These are phyloP conservation scores for Xylaria sp. DNA, from an alignment of 2,329 filamentous ascomycete species.

Conservation along the genomic window DNA sequence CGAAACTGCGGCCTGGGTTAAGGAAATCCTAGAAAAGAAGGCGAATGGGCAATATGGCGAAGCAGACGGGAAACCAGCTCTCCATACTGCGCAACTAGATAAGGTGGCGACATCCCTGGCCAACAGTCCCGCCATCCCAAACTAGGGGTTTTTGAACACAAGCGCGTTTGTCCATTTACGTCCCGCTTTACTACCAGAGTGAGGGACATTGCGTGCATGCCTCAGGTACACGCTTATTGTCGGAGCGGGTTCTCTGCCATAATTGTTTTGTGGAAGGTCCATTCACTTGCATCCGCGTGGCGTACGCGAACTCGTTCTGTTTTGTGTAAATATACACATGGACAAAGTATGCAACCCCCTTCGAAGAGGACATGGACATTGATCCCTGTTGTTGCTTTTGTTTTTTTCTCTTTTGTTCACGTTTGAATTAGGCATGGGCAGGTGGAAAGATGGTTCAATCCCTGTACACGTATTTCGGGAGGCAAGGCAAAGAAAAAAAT, in stretches of 20 bases:
- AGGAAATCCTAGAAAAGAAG: conserved; percentile 70
- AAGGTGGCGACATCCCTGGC: conserved; percentile 60
- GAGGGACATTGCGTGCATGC: conserved; percentile 13
- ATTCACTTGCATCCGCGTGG: conserved; percentile 39
- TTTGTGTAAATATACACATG: conserved; percentile 22
- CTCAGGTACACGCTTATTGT: conserved; percentile 12
- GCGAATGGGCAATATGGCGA: conserved; percentile 58
- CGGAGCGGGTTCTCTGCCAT: conserved; percentile 32
- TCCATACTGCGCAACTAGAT: conserved; percentile 87
- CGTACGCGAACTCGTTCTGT: conserved; percentile 33
- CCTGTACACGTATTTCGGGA: conserved; percentile 31
- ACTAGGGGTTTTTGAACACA: conserved; percentile 19
- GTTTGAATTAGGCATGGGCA: background rate
- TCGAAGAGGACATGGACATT: conserved; percentile 8
- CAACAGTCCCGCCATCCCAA: conserved; percentile 45
- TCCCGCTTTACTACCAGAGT: conserved; percentile 10
- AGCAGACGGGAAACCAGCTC: conserved; percentile 71
- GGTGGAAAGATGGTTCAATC: conserved; percentile 5
- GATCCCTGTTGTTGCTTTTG: background rate
- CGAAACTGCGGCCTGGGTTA: conserved; percentile 89
- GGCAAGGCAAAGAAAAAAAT: conserved; percentile 6
- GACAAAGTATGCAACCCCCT: background rate
- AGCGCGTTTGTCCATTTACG: background rate
- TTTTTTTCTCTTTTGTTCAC: background rate
- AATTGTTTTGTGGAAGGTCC: conserved; percentile 26